Evolutionary conservation across 108 stramenopile species (phyloP), one percentile per base, ranked within the genome.

Genomic region (Seminavis robusta): DNA sequence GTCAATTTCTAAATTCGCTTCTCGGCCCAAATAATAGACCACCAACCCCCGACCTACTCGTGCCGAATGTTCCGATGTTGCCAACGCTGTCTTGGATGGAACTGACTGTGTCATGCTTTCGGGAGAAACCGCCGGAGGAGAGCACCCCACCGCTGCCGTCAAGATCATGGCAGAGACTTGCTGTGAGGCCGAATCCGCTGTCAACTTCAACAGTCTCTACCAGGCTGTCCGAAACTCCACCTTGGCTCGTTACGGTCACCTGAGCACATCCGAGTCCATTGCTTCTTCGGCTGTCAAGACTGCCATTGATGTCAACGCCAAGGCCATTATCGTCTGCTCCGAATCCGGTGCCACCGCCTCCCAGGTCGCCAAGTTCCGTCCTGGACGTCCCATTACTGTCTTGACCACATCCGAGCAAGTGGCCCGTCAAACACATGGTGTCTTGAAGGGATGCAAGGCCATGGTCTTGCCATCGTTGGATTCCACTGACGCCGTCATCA

Each of bases 61-160:
- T 64, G 97, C 98, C 38, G 98, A 99, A 58, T 97, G 96, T 74
- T 88, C 90, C 38, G 98, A 99, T 74, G 97, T 99, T 17, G 97
- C 97, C 40, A 99, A 99, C 59, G 97, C 97, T 33, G 95, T 97
- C 13, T 71, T 96, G 33, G 98, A 99, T 55, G 98, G 98, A 59
- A 95, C 97, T 43, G 98, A 99, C 65, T 85, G 81, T 59, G 98
- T 99, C 61, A 99, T 99, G 97, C 87, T 95, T 46, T 90, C 86
- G 8, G 96, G 94, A 30, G 96, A 97, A 74, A 95, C 96, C 16
- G 67, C 86, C 55, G 75, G 70, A 37, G 69, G 73, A 52, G 71
- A 63, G 38, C 60, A 79, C 55, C 65, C 65, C 8, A 46, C 32
- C 13, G 77, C 84, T 19, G 93, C 98, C 20, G 96, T 97, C 26